A percentile compares a stretch with the other conserved stretches of the same genome.
These are phyloP conservation scores for Priceomyces medius DNA, from an alignment of 805 yeast genomes.

Conservation along the genomic window DNA sequence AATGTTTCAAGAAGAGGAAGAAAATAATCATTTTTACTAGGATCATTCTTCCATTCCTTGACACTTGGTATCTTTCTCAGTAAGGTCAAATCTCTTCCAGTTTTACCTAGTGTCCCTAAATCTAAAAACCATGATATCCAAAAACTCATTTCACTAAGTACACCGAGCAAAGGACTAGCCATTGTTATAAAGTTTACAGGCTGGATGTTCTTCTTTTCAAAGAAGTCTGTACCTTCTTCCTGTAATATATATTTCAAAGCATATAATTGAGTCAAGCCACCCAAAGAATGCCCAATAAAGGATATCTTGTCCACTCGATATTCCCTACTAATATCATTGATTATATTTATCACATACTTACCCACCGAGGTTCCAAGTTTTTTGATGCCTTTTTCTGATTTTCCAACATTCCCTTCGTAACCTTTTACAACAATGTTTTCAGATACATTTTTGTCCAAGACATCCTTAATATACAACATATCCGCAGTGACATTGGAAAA, in stretches of 20 bases:
- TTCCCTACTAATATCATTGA: slow-evolving; percentile 20
- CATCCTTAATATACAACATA: slow-evolving; percentile 41
- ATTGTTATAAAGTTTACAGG: slow-evolving; percentile 37
- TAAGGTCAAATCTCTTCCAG: slow-evolving; percentile 45
- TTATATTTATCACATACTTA: slow-evolving; percentile 23
- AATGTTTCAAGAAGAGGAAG: slow-evolving; percentile 38
- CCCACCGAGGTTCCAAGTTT: slow-evolving; percentile 34
- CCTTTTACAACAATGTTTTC: slow-evolving; percentile 42
- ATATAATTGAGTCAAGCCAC: slow-evolving; percentile 43
- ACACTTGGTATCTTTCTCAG: slow-evolving; percentile 30
- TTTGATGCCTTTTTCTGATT: slow-evolving; percentile 41
- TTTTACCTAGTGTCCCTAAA: slow-evolving; percentile 44
- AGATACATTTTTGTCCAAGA: slow-evolving; percentile 21
- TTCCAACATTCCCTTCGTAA: slow-evolving; percentile 39
- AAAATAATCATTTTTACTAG: slow-evolving; percentile 16
- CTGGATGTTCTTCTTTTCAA: slow-evolving; percentile 22
- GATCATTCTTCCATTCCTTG: slow-evolving; percentile 13
- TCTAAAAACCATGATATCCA: slow-evolving; percentile 41
- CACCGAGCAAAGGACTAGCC: slow-evolving; percentile 45
- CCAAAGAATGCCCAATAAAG: slow-evolving; percentile 45
- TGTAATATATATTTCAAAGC: slow-evolving; percentile 38
- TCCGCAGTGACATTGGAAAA: slow-evolving; percentile 46
- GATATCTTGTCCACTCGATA: slow-evolving; percentile 29
- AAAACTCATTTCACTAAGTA: slow-evolving; percentile 40
- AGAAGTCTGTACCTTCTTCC: slow-evolving; percentile 30